Conservation (phyloP, 2,329 filamentous ascomycete species). For the Colletotrichum sp. region DNA sequence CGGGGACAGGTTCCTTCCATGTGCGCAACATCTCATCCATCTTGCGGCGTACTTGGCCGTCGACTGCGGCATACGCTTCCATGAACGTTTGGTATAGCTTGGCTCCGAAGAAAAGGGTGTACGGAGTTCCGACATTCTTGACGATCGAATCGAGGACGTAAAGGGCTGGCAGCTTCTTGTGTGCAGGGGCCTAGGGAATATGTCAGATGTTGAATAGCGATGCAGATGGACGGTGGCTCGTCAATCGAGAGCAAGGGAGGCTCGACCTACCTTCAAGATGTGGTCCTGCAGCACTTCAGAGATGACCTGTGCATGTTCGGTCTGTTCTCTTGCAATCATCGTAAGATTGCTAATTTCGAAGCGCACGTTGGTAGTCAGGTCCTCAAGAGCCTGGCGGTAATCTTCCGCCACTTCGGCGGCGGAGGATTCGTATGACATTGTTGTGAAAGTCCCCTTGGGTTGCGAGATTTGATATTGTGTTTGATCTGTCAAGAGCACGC, state of each 20-base stretch:
- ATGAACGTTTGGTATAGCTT: conserved; percentile 95
- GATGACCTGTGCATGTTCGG: conserved; percentile 92
- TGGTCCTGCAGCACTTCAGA: conserved; percentile 90
- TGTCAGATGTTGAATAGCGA: conserved; percentile 39
- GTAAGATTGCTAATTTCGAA: conserved; percentile 98
- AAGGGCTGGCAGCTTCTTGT: conserved; percentile 91
- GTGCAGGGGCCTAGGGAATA: conserved; percentile 74
- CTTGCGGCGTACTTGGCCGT: conserved; percentile 80
- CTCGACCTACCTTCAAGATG: conserved; percentile 84
- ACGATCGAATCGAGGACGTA: conserved; percentile 98
- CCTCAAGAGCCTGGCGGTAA: conserved; percentile 91
- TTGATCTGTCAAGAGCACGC: conserved; percentile 20
- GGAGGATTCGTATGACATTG: conserved; percentile 56
- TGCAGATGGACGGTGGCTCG: neutral
- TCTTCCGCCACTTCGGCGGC: conserved; percentile 91
- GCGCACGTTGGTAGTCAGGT: conserved; percentile 87
- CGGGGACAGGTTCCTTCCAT: conserved; percentile 96
- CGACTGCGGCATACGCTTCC: conserved; percentile 92
- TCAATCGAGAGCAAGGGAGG: neutral
- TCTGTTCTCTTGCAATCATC: conserved; percentile 96
- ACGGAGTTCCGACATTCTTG: conserved; percentile 98
- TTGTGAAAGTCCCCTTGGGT: conserved; percentile 10
- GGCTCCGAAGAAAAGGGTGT: conserved; percentile 91
- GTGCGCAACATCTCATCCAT: conserved; percentile 98
- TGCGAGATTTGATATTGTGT: neutral